Evolutionary conservation across 495 filamentous ascomycete species (phyloP).

Genomic region (Cladorrhinum samala): DNA sequence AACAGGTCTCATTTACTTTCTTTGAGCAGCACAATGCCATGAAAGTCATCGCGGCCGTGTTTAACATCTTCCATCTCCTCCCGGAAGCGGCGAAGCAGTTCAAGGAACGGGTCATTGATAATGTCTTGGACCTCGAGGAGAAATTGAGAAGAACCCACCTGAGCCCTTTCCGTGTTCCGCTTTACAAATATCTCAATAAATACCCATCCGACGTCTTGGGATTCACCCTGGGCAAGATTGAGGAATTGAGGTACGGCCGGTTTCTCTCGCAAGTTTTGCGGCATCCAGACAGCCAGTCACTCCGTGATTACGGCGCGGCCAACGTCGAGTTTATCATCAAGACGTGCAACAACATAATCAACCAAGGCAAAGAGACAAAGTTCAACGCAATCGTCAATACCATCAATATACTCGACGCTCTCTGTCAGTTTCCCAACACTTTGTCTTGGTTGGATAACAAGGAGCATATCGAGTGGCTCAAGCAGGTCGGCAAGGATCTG

Average conservation of each 20-base stretch:
- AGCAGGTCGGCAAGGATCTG: constrained; percentile 71
- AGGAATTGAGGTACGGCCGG: constrained; percentile 81
- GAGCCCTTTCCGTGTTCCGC: constrained; percentile 84
- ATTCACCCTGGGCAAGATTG: constrained; percentile 67
- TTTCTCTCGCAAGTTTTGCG: constrained; percentile 88
- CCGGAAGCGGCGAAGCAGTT: constrained; percentile 84
- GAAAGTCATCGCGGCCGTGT: constrained; percentile 86
- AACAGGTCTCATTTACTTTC: constrained; percentile 87
- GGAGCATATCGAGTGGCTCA: constrained; percentile 58
- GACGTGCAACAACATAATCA: constrained; percentile 53
- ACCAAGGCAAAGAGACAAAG: constrained; percentile 54
- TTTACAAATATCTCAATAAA: constrained; percentile 90
- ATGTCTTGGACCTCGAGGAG: constrained; percentile 80
- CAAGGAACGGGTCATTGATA: constrained; percentile 81
- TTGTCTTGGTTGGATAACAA: constrained; percentile 74
- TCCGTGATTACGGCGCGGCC: constrained; percentile 66
- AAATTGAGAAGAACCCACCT: constrained; percentile 83
- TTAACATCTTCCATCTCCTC: constrained; percentile 94
- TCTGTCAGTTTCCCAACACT: constrained; percentile 54
- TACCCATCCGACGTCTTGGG: constrained; percentile 85
- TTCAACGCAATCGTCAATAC: constrained; percentile 77
- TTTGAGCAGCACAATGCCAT: constrained; percentile 87
- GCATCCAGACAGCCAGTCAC: constrained; percentile 63
- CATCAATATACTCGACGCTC: constrained; percentile 73
- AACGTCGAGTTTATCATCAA: constrained; percentile 66